Evolutionary conservation across 768 basidiomycete genomes (phyloP), one percentile per base, ranked within the genome.

Genomic region (Naganishia friedmannii): DNA sequence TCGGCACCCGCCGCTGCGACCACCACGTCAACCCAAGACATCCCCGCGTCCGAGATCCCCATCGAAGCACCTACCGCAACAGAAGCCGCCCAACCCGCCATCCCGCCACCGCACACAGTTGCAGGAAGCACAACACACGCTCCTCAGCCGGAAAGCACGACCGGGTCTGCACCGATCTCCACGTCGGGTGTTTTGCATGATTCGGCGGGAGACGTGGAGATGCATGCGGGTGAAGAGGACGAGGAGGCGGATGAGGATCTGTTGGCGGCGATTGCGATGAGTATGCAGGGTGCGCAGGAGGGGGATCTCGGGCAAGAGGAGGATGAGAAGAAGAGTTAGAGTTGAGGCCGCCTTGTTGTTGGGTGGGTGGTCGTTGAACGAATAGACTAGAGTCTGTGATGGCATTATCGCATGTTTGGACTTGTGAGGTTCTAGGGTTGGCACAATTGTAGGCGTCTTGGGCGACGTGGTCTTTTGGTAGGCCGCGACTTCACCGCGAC

Each of bases 241-340:
- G 77, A 78, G 53, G 78, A 89, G 70, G 92, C 94, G 76, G 94
- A 96, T 74, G 93, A 89, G 66, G 93, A 89, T 37, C 97, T 97
- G 78, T 87, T 89, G 55, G 84, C 87, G 55, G 96, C 95, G 17
- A 97, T 96, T 74, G 88, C 87, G 80, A 92, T 95, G 92, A 95
- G 93, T 77, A 89, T 95, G 73, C 73, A 79, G 69, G 74, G 79
- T 46, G 54, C 65, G 21, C 57, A 76, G 31, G 68, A 80, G 69
- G 73, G 74, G 58, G 70, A 75, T 32, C 74, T 29, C 15, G 60
- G 32, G n/a, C 23, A 9, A 26, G 29, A 42, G 60, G 60, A 45
- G 15, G 60, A 45, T 10, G 60, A 63, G 60, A 63, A 60, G 58
- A 60, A 63, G 60, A 63, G 60, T 29, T 63, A 63, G 60, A 51